Percentiles rank a stretch among this genome's conserved stretches.
Conservation (phyloP, 495 filamentous ascomycete species). For the Aspergillus campestris region DNA sequence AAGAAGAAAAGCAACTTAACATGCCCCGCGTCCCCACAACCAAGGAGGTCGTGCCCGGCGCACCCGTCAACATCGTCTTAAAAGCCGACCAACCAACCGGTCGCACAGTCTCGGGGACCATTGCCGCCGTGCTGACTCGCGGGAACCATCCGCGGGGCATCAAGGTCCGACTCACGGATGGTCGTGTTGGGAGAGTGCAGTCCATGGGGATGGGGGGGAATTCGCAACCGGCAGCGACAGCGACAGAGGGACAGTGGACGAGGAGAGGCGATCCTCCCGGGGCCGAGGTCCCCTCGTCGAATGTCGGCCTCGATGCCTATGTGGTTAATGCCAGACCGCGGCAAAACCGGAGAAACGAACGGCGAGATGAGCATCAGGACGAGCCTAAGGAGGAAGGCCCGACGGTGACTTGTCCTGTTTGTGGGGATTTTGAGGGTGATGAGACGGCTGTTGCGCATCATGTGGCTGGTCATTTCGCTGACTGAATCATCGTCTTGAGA, state of each 20-base stretch:
- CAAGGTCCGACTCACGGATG: constrained; percentile 62
- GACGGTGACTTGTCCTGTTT: constrained; percentile 16
- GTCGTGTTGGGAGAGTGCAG: constrained; percentile 62
- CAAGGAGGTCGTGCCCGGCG: constrained; percentile 30
- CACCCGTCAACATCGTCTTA: constrained; percentile 57
- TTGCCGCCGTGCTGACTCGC: constrained; percentile 54
- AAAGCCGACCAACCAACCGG: constrained; percentile 66
- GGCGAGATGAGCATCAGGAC: no score
- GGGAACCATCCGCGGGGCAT: constrained; percentile 68
- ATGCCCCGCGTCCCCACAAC: constrained; percentile 7
- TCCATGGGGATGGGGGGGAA: constrained; percentile 1
- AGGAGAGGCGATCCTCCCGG: no score
- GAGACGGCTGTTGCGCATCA: constrained; percentile 23
- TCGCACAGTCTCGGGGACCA: constrained; percentile 51
- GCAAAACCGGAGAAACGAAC: no score
- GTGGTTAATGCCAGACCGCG: not conserved
- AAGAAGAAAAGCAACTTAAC: no score
- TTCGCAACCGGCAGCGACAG: not conserved
- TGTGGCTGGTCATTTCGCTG: constrained; percentile 20
- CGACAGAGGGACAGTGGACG: no score
- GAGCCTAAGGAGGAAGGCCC: no score
- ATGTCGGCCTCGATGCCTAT: not conserved
- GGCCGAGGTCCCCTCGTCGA: no score
- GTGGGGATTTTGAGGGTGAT: constrained; percentile 18
- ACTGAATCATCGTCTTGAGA: constrained; percentile 3